These are phyloP conservation scores for Zalaria obscura DNA, from an alignment of 2,329 filamentous ascomycete genomes.

Conservation along the genomic window DNA sequence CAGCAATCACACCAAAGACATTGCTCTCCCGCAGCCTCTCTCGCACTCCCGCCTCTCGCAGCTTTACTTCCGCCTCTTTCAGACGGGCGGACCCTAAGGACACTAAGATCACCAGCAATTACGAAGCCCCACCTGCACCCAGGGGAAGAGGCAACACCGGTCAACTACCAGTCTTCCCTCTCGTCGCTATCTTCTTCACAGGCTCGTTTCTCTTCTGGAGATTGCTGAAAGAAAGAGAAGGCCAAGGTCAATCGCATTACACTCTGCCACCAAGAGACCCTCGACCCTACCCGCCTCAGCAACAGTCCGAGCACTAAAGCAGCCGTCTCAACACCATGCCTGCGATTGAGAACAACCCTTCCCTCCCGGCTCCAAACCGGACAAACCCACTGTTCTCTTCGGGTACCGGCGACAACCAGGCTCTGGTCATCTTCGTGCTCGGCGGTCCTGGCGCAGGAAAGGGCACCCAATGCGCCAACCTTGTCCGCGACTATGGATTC, in stretches of 20 bases:
- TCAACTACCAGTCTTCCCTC: slow-evolving; percentile 30
- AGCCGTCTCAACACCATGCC: slow-evolving; percentile 13
- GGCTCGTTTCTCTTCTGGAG: slow-evolving; percentile 32
- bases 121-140: slow-evolving; percentile 5
- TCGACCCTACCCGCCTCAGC: slow-evolving; percentile 4
- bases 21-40: no score
- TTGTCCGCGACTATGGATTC: slow-evolving; percentile 82
- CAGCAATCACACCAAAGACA: no score
- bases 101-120: slow-evolving; percentile 2
- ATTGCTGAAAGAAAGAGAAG: slow-evolving; percentile 30
- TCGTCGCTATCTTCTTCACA: slow-evolving; percentile 31
- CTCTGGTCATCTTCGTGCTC: slow-evolving; percentile 93
- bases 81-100: slow-evolving; percentile 1
- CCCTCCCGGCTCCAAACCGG: slow-evolving; percentile 38
- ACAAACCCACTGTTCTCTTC: slow-evolving; percentile 57
- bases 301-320: slow-evolving; percentile 3
- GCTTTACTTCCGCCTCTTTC: not conserved
- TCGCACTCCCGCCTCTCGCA: not conserved
- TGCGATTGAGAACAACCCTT: slow-evolving; percentile 11
- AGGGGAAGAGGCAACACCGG: slow-evolving; percentile 8
- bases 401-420: slow-evolving; percentile 34
- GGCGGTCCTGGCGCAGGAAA: slow-evolving; percentile 93
- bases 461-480: slow-evolving; percentile 83
- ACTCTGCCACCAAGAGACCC: slow-evolving; percentile 14
- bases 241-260: slow-evolving; percentile 16